Conservation (phyloP, 2,329 filamentous ascomycete genomes). For the Nigrograna mackinnonii region DNA sequence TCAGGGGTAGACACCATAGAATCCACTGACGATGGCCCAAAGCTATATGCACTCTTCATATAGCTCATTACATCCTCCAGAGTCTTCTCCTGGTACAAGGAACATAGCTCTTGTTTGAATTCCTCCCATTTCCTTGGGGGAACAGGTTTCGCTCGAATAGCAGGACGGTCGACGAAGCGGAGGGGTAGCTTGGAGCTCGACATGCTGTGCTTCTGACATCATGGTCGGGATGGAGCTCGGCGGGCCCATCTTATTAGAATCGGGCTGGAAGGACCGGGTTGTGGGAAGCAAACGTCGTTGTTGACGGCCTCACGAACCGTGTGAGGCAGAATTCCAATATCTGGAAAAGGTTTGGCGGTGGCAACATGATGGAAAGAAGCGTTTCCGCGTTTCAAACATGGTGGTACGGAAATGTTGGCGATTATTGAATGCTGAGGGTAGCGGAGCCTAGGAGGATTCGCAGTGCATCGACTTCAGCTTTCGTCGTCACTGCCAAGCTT, state of each 20-base stretch:
- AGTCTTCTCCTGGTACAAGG: constrained; percentile 5
- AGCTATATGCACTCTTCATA: constrained; percentile 9
- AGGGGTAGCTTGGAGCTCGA: constrained; percentile 4
- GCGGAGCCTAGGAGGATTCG: no score
- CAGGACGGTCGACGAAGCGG: constrained; percentile 5
- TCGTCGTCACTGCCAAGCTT: no score
- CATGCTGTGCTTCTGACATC: constrained; percentile 4
- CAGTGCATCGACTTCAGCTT: no score
- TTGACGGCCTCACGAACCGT: constrained; percentile 3
- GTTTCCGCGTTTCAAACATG: no score
- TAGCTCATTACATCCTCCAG: constrained; percentile 9
- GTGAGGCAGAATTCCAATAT: constrained; percentile 9
- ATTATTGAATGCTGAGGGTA: no score
- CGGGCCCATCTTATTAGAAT: background rate
- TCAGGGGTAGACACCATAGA: constrained; percentile 1
- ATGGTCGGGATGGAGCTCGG: constrained; percentile 1
- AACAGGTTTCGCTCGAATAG: constrained; percentile 8
- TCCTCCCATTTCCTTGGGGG: constrained; percentile 9
- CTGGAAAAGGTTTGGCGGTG: constrained; percentile 1
- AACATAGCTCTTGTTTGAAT: constrained; percentile 8
- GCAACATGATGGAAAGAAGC: background rate
- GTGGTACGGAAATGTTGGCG: no score
- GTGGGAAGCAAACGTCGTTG: constrained; percentile 1
- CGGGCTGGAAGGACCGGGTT: background rate
- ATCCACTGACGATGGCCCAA: constrained; percentile 14